phyloP scores from a whole-genome alignment of 495 filamentous ascomycete species.

The Hypoxylon rickii region DNA sequence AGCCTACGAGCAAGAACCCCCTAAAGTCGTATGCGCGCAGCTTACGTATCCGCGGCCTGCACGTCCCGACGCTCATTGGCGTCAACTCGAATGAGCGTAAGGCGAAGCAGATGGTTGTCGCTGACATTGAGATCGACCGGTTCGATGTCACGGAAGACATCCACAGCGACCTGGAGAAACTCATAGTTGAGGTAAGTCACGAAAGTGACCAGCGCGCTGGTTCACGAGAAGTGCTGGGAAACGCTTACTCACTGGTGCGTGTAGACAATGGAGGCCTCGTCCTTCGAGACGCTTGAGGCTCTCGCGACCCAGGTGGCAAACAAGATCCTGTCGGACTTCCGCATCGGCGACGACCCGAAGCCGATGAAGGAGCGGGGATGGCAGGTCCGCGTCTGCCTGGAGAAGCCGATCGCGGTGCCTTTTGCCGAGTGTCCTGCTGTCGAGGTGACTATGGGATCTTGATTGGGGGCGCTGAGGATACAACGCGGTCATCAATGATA shows the following conservation, averaged over 20 bases:
- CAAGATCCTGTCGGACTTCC: constrained; percentile 41
- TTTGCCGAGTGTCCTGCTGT: constrained; percentile 62
- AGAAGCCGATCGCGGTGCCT: constrained; percentile 63
- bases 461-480: neutral
- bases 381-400: constrained; percentile 55
- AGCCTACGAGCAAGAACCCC: constrained; percentile 13
- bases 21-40: constrained; percentile 35
- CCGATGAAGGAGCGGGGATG: constrained; percentile 41
- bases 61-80: constrained; percentile 63
- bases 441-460: constrained; percentile 46
- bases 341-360: constrained; percentile 27
- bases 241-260: constrained; percentile 15
- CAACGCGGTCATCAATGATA: too few relatives aligned
- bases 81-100: constrained; percentile 63
- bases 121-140: constrained; percentile 58
- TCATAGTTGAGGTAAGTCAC: constrained; percentile 56
- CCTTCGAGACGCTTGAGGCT: constrained; percentile 67
- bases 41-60: constrained; percentile 48
- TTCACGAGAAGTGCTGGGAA: neutral
- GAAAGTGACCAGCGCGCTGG: neutral
- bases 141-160: constrained; percentile 43
- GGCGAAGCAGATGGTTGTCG: constrained; percentile 62
- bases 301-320: constrained; percentile 54
- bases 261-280: constrained; percentile 59
- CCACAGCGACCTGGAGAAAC: constrained; percentile 52